A percentile compares a stretch with the other conserved stretches of the same genome.
Evolutionary conservation across 257 asterid species (phyloP).

Genomic region (Scutellaria minor): DNA sequence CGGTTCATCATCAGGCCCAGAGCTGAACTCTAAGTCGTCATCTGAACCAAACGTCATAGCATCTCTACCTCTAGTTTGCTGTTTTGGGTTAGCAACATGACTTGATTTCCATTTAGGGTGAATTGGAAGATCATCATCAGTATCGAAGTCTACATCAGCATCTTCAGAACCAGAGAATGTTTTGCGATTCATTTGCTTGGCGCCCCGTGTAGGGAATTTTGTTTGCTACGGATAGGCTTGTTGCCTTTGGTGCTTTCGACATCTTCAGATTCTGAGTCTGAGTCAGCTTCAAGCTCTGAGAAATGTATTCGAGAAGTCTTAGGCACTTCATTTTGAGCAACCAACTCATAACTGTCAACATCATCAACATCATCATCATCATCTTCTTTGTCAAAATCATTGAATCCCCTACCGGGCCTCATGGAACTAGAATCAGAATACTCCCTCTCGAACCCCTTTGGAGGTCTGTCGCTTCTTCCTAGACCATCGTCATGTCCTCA

Average conservation of each 20-base stretch:
- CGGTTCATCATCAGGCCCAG: constrained; percentile 55
- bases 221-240: constrained; percentile 41
- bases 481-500: constrained; percentile 50
- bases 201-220: constrained; percentile 34
- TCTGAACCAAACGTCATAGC: constrained; percentile 59
- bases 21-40: constrained; percentile 54
- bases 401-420: constrained; percentile 65
- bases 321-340: constrained; percentile 54
- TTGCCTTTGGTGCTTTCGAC: constrained; percentile 44
- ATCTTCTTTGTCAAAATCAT: constrained; percentile 89
- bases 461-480: constrained; percentile 43
- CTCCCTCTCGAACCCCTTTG: constrained; percentile 48
- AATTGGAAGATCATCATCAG: constrained; percentile 84
- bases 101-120: constrained; percentile 78
- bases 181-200: constrained; percentile 47
- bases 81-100: constrained; percentile 57
- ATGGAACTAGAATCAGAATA: constrained; percentile 44
- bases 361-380: constrained; percentile 91
- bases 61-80: constrained; percentile 47
- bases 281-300: constrained; percentile 80
- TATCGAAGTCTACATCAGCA: constrained; percentile 58
- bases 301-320: constrained; percentile 59
- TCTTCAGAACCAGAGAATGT: constrained; percentile 50
- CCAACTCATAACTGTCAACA: constrained; percentile 81
- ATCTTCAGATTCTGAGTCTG: constrained; percentile 73